These are phyloP conservation scores for Aegilops tauschii DNA, from an alignment of 176 grass and related monocot species.

Conservation along the genomic window DNA sequence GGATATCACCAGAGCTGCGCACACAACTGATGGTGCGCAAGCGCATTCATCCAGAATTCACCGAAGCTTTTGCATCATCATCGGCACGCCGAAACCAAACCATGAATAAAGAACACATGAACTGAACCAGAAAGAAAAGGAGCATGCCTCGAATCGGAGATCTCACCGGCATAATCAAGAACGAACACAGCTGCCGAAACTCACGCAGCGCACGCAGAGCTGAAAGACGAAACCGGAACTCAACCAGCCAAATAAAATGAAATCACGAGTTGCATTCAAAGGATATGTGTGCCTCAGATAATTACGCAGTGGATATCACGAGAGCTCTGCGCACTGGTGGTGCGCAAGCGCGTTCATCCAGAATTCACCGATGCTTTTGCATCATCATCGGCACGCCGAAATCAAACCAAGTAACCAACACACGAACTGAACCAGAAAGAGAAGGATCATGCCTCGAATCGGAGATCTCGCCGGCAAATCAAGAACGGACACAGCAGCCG, in stretches of 20 bases:
- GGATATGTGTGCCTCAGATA: neutral
- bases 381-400: constrained; percentile 25
- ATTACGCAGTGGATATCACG: constrained; percentile 10
- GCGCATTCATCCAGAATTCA: constrained; percentile 46
- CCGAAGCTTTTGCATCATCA: constrained; percentile 30
- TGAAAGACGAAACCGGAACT: no score
- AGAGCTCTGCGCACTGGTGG: neutral
- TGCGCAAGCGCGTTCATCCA: constrained; percentile 29
- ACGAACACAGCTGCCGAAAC: no score
- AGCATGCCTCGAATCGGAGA: neutral
- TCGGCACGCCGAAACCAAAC: neutral
- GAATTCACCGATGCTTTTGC: constrained; percentile 39
- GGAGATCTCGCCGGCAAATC: neutral
- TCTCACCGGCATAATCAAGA: neutral
- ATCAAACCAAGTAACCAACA: no score
- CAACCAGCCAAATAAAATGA: no score
- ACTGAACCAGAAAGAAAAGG: neutral
- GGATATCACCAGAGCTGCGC: constrained; percentile 3
- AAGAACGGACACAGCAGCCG: neutral
- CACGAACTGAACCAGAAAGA: no score
- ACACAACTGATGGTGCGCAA: neutral
- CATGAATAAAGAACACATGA: neutral
- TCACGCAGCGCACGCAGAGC: no score
- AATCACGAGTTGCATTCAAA: no score
- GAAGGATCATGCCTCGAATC: neutral